Evolutionary conservation across 148 eudicot genomes (phyloP).

Genomic region (Chenopodium formosanum): DNA sequence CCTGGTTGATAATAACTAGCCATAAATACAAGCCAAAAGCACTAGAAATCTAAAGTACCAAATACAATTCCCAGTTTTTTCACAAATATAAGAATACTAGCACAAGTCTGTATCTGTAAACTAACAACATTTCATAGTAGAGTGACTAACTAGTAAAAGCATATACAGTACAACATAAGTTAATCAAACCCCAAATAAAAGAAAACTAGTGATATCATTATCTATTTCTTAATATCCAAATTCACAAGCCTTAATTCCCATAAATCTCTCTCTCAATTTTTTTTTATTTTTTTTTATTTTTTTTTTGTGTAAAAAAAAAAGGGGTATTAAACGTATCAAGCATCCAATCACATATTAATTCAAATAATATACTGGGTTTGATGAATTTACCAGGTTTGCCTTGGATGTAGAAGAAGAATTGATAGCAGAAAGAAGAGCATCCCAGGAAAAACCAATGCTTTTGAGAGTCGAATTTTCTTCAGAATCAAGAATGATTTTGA

Average conservation of each 20-base stretch:
- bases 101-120: neutral
- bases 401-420: constrained; percentile 27
- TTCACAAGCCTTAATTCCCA: neutral
- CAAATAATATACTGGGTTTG: neutral
- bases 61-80: neutral
- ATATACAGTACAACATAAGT: neutral
- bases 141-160: neutral
- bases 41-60: neutral
- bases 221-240: neutral
- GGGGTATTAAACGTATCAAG: neutral
- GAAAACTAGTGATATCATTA: neutral
- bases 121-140: neutral
- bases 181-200: neutral
- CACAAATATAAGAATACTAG: neutral
- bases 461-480: constrained; percentile 19
- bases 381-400: constrained; percentile 18
- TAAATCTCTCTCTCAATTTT: too few species aligned
- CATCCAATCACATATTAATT: neutral
- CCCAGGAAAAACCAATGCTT: constrained; percentile 32
- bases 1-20: constrained; percentile 30
- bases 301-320: neutral
- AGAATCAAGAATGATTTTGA: constrained; percentile 28
- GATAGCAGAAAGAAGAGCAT: constrained; percentile 34
- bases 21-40: neutral
- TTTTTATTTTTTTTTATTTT: too few species aligned